Evolutionary conservation across 441 rosid species (phyloP).

Genomic region (Monsonia emarginata): DNA sequence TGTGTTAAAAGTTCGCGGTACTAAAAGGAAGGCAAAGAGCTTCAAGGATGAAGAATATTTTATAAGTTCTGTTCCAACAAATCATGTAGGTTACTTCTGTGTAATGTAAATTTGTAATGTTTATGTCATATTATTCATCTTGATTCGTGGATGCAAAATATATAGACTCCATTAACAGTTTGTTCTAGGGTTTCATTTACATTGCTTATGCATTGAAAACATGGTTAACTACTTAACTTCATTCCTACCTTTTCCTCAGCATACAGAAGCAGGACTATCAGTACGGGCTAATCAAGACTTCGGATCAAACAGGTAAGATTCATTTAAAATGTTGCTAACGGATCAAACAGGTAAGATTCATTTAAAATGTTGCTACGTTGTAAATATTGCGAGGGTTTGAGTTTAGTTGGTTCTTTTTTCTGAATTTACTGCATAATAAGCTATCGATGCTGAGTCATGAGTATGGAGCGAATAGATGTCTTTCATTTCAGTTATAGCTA

Average conservation of each 20-base stretch:
- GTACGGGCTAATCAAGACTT: conserved; percentile 66
- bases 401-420: neutral
- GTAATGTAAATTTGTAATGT: neutral
- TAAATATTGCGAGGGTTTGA: neutral
- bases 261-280: conserved; percentile 71
- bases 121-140: neutral
- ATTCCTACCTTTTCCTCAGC: conserved; percentile 35
- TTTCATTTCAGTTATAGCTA: neutral
- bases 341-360: conserved; percentile 47
- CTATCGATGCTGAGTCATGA: neutral
- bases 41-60: conserved; percentile 81
- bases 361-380: conserved; percentile 5
- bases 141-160: conserved; percentile 8
- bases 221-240: conserved; percentile 20
- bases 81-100: conserved; percentile 49
- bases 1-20: conserved; percentile 32
- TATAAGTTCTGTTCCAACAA: conserved; percentile 72
- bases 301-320: conserved; percentile 65
- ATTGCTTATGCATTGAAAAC: conserved; percentile 7
- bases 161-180: neutral
- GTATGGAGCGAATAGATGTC: neutral
- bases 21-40: conserved; percentile 60
- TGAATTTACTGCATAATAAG: neutral
- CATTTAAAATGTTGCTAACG: conserved; percentile 6
- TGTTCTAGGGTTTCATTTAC: conserved; percentile 1